Conservation (phyloP, 2,329 filamentous ascomycete species). For the Sclerotinia borealis region DNA sequence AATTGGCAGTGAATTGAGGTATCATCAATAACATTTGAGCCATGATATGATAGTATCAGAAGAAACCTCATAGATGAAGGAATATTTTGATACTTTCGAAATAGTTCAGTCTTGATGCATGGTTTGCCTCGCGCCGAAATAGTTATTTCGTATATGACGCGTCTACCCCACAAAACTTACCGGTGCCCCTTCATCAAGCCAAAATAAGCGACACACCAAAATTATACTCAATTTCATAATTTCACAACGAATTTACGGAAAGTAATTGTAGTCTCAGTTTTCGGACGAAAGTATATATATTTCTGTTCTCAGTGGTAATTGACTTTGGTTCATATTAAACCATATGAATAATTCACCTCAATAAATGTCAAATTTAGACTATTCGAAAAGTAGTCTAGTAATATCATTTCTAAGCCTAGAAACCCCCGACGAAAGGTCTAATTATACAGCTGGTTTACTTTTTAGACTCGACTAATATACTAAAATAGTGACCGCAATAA, state of each 20-base stretch:
- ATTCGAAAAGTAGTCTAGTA: neutral
- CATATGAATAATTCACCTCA: neutral
- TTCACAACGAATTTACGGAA: neutral
- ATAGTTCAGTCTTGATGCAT: neutral
- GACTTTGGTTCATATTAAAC: neutral
- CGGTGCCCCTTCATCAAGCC: neutral
- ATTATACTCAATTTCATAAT: neutral
- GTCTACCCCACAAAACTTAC: neutral
- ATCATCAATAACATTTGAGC: neutral
- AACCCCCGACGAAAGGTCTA: neutral
- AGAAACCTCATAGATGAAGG: neutral
- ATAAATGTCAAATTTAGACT: neutral
- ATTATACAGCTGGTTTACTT: neutral
- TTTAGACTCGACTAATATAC: accelerated
- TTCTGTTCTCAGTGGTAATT: neutral
- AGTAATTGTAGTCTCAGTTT: neutral
- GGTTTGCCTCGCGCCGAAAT: neutral
- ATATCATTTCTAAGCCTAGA: neutral
- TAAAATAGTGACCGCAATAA: accelerated
- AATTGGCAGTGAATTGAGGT: neutral
- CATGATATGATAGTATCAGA: neutral
- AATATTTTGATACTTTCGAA: neutral
- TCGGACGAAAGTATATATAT: neutral
- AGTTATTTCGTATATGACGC: neutral
- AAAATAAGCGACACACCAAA: neutral